Conservation (phyloP, 257 asterid species). For the Solanum dulcamara region DNA sequence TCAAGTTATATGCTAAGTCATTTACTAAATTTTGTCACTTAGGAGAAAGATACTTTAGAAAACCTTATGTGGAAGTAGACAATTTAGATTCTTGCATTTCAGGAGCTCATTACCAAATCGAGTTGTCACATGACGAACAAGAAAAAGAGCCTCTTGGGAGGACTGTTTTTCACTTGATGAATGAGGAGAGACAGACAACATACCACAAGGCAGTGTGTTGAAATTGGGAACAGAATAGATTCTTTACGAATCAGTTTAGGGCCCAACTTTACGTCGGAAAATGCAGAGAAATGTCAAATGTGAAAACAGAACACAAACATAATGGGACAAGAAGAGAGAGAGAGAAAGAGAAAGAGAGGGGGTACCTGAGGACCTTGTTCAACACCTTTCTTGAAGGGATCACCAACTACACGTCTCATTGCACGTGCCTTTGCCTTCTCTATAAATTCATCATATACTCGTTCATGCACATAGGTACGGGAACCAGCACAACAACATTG, state of each 20-base stretch:
- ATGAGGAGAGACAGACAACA: not conserved
- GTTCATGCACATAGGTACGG: constrained; percentile 71
- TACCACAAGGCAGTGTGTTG: not conserved
- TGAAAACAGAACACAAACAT: not conserved
- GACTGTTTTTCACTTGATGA: not conserved
- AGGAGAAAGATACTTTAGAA: not conserved
- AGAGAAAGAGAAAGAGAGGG: not conserved
- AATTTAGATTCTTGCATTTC: not conserved
- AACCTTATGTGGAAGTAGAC: not conserved
- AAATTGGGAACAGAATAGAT: not conserved
- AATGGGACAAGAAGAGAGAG: not conserved
- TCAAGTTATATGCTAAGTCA: not conserved
- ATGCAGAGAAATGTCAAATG: not conserved
- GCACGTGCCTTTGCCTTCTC: constrained; percentile 72
- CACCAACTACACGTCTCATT: constrained; percentile 53
- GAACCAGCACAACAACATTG: constrained; percentile 89
- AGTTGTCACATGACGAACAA: not conserved
- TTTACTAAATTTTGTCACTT: not conserved
- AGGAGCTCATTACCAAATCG: not conserved
- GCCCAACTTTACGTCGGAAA: not conserved
- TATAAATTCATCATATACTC: constrained; percentile 53
- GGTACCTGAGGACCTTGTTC: constrained; percentile 87
- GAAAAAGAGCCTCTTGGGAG: not conserved
- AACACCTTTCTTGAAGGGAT: constrained; percentile 66
- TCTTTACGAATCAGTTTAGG: not conserved